Conservation (phyloP, 2,329 filamentous ascomycete genomes). For the Phialocephala sp. region DNA sequence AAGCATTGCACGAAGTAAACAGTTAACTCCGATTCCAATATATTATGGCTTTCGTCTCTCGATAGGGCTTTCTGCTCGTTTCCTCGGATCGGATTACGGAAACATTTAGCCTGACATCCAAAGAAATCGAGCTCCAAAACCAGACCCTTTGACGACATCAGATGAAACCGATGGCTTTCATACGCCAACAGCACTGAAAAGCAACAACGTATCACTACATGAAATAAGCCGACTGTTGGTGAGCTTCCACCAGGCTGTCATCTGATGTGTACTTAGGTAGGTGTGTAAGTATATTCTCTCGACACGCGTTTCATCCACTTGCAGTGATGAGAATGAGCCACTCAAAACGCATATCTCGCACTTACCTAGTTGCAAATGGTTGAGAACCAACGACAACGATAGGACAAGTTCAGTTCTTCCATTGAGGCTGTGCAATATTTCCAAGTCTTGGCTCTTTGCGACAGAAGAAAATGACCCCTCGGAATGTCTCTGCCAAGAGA, state of each 20-base stretch:
- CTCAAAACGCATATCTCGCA: not conserved
- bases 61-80: too few relatives aligned
- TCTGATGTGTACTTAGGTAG: slow-evolving; percentile 12
- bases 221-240: not conserved
- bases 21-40: too few relatives aligned
- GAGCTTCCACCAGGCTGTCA: not conserved
- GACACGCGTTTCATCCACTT: slow-evolving; percentile 26
- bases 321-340: slow-evolving; percentile 14
- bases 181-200: not conserved
- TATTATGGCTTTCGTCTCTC: too few relatives aligned
- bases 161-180: too few relatives aligned
- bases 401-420: slow-evolving; percentile 8
- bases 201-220: not conserved
- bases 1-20: too few relatives aligned
- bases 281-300: not conserved
- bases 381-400: slow-evolving; percentile 13
- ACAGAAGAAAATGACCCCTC: not conserved
- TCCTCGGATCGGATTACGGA: too few relatives aligned
- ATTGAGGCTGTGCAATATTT: slow-evolving; percentile 23
- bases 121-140: not conserved
- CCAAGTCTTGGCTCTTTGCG: not conserved
- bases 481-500: slow-evolving; percentile 12
- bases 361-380: slow-evolving; percentile 10
- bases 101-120: too few relatives aligned
- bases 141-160: too few relatives aligned